These are phyloP conservation scores for Penicillium robsamsonii DNA, from an alignment of 495 filamentous ascomycete genomes.

Conservation along the genomic window DNA sequence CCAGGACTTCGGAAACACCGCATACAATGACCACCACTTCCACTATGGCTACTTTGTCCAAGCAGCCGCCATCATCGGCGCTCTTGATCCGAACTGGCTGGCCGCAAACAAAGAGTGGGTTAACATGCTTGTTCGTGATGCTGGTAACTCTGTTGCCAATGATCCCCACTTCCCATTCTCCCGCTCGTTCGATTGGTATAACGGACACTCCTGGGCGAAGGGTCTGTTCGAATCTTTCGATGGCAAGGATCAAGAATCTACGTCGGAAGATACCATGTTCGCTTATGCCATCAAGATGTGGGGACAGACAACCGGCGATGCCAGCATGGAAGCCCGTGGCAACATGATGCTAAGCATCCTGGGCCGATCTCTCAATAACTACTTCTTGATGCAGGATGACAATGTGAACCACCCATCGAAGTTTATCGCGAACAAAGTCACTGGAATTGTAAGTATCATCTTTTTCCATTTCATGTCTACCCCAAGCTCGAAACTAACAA, in stretches of 20 bases:
- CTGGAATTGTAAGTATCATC: constrained; percentile 65
- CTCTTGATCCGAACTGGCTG: constrained; percentile 78
- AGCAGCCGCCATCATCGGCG: constrained; percentile 78
- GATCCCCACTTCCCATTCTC: constrained; percentile 83
- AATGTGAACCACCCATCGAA: constrained; percentile 75
- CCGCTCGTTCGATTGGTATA: constrained; percentile 89
- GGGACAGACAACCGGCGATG: constrained; percentile 72
- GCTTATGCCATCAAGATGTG: constrained; percentile 93
- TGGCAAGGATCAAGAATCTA: constrained; percentile 89
- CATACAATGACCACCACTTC: constrained; percentile 98
- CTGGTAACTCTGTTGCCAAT: constrained; percentile 67
- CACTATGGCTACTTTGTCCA: constrained; percentile 89
- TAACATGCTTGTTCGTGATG: constrained; percentile 73
- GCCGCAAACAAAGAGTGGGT: constrained; percentile 71
- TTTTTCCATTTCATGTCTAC: neutral
- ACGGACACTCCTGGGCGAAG: constrained; percentile 95
- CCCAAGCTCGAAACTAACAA: constrained; percentile 12
- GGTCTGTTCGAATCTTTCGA: constrained; percentile 90
- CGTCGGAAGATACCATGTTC: constrained; percentile 86
- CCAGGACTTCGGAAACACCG: constrained; percentile 77
- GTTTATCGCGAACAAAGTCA: constrained; percentile 81
- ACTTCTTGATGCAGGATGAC: constrained; percentile 70
- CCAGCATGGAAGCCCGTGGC: constrained; percentile 79
- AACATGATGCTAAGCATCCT: constrained; percentile 82
- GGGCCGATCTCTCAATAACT: constrained; percentile 65